phyloP scores from a whole-genome alignment of 257 asterid genomes.

The Salvia hispanica region DNA sequence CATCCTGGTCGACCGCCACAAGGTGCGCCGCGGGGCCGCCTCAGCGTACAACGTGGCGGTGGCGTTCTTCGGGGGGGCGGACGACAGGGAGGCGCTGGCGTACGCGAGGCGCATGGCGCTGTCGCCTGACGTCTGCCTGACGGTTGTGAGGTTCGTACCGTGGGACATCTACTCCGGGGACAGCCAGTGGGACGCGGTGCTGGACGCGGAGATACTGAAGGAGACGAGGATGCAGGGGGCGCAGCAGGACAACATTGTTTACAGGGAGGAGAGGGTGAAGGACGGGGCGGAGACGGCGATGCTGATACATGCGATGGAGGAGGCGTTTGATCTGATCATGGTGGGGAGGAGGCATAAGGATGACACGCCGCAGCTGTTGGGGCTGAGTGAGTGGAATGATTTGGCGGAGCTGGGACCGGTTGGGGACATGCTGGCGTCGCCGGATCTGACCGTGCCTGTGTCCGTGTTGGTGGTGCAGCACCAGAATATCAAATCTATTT shows the following conservation, averaged over 20 bases:
- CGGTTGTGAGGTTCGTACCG: conserved; percentile 66
- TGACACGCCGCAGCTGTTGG: conserved; percentile 63
- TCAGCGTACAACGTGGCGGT: conserved; percentile 53
- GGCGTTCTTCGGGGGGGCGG: conserved; percentile 80
- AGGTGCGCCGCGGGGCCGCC: conserved; percentile 38
- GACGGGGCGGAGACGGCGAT: conserved; percentile 92
- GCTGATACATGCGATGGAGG: conserved; percentile 66
- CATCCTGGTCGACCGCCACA: conserved; percentile 77
- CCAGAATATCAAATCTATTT: conserved; percentile 50
- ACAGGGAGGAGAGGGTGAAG: conserved; percentile 74
- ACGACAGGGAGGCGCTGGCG: conserved; percentile 81
- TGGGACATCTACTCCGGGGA: conserved; percentile 56
- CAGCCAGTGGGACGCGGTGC: conserved; percentile 84
- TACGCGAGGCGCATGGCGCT: conserved; percentile 67
- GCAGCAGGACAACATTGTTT: conserved; percentile 64
- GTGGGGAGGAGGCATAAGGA: conserved; percentile 79
- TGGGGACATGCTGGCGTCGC: conserved; percentile 83
- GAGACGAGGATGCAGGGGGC: conserved; percentile 63
- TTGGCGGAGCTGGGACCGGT: conserved; percentile 80
- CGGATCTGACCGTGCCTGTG: conserved; percentile 58
- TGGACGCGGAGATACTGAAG: conserved; percentile 74
- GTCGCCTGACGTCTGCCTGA: conserved; percentile 51
- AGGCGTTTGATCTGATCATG: conserved; percentile 70
- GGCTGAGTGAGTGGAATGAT: conserved; percentile 82
- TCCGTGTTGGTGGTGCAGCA: conserved; percentile 81